These are phyloP conservation scores for Hypericum perforatum DNA, from an alignment of 345 rosid species.

Conservation along the genomic window DNA sequence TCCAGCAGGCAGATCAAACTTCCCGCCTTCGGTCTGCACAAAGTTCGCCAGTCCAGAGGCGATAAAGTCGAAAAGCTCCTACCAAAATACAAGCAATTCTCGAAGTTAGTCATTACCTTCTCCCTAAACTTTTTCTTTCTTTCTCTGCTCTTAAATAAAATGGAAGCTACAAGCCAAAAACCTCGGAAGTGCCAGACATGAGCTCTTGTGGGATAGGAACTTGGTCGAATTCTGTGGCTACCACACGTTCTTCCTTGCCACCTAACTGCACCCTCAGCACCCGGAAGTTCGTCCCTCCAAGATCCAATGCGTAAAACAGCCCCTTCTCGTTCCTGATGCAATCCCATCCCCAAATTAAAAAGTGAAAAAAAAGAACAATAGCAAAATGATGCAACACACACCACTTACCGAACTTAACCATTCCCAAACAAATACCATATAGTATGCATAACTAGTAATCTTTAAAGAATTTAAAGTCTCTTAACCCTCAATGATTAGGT, in stretches of 20 bases:
- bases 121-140: no score
- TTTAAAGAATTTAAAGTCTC: no score
- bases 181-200: conserved; percentile 75
- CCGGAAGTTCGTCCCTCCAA: conserved; percentile 82
- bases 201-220: conserved; percentile 61
- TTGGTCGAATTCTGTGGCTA: conserved; percentile 62
- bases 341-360: conserved; percentile 3
- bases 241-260: conserved; percentile 47
- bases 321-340: conserved; percentile 59
- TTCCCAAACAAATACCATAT: no score
- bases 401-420: no score
- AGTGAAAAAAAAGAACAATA: background rate
- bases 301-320: conserved; percentile 82
- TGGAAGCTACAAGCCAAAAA: conserved; percentile 10
- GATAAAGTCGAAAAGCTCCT: conserved; percentile 79
- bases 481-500: no score
- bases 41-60: conserved; percentile 51
- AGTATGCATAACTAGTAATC: no score
- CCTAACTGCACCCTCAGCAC: conserved; percentile 69
- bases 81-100: background rate
- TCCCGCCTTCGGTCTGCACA: conserved; percentile 39
- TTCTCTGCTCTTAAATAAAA: background rate
- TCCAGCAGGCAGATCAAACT: conserved; percentile 41
- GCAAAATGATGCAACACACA: no score
- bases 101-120: background rate